These are phyloP conservation scores for Trichoderma koningiopsis DNA, from an alignment of 2,329 filamentous ascomycete species.

Conservation along the genomic window DNA sequence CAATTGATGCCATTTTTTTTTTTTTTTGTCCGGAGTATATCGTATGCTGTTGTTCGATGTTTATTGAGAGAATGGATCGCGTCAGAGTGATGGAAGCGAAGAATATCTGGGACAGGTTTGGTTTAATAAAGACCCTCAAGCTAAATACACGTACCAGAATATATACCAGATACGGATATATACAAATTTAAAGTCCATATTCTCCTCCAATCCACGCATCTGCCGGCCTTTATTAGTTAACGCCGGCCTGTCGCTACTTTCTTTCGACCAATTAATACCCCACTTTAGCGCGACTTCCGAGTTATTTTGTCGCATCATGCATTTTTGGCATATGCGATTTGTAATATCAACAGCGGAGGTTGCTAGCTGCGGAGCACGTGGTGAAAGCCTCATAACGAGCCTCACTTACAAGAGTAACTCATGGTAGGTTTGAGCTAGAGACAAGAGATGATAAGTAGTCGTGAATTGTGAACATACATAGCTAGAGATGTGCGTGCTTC, in stretches of 20 bases:
- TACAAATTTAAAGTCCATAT: neutral
- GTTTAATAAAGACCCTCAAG: neutral
- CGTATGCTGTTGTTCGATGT: neutral
- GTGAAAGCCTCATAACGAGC: neutral
- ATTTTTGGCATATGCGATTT: neutral
- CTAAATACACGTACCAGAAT: neutral
- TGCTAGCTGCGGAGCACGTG: neutral
- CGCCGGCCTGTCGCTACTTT: slow-evolving; percentile 8
- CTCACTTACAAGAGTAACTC: neutral
- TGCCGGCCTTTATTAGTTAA: slow-evolving; percentile 14
- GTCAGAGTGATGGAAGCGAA: neutral
- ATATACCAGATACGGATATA: neutral
- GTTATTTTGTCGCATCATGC: neutral
- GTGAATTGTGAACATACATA: too few relatives aligned
- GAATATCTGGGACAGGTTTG: neutral
- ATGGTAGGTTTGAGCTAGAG: neutral
- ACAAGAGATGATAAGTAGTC: too few relatives aligned
- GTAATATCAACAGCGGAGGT: neutral
- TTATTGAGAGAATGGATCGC: neutral
- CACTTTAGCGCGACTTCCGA: slow-evolving; percentile 10
- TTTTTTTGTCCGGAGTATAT: neutral
- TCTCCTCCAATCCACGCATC: neutral
- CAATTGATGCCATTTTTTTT: slow-evolving; percentile 43
- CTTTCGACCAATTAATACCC: neutral
- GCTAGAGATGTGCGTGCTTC: neutral